These are phyloP conservation scores for Exophiala oligosperma DNA, from an alignment of 2,329 filamentous ascomycete genomes.

Conservation along the genomic window DNA sequence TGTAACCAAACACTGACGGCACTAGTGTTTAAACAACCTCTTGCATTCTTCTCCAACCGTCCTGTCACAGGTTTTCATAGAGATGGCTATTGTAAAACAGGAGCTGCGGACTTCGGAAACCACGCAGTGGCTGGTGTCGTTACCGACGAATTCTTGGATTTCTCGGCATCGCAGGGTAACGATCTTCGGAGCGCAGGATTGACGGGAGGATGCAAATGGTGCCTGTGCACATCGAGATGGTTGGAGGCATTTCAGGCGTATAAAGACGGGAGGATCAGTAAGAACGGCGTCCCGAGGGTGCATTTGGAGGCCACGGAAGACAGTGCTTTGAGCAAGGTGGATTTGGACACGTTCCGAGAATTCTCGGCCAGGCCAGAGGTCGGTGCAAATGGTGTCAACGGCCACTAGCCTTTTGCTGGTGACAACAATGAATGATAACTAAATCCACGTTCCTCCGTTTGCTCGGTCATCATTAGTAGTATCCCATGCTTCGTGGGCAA, in stretches of 20 bases:
- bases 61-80: constrained; percentile 63
- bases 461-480: constrained; percentile 15
- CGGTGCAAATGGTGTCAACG: constrained; percentile 20
- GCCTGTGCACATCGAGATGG: constrained; percentile 61
- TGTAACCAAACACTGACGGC: constrained; percentile 8
- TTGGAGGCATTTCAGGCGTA: constrained; percentile 60
- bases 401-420: constrained; percentile 7
- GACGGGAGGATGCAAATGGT: constrained; percentile 63
- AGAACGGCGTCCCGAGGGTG: constrained; percentile 31
- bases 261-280: constrained; percentile 40
- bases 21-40: constrained; percentile 57
- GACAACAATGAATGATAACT: constrained; percentile 2
- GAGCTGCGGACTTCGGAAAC: constrained; percentile 57
- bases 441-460: too few species aligned
- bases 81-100: constrained; percentile 63
- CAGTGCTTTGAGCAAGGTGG: constrained; percentile 38
- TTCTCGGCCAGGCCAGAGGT: constrained; percentile 34
- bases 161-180: constrained; percentile 59
- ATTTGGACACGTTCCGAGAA: constrained; percentile 37
- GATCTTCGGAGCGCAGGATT: constrained; percentile 59
- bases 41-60: constrained; percentile 57
- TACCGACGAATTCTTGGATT: constrained; percentile 64
- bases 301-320: constrained; percentile 41
- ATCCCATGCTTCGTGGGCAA: constrained; percentile 13
- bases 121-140: constrained; percentile 60